These are phyloP conservation scores for Annulohypoxylon maeteangense DNA, from an alignment of 495 filamentous ascomycete genomes.

Conservation along the genomic window DNA sequence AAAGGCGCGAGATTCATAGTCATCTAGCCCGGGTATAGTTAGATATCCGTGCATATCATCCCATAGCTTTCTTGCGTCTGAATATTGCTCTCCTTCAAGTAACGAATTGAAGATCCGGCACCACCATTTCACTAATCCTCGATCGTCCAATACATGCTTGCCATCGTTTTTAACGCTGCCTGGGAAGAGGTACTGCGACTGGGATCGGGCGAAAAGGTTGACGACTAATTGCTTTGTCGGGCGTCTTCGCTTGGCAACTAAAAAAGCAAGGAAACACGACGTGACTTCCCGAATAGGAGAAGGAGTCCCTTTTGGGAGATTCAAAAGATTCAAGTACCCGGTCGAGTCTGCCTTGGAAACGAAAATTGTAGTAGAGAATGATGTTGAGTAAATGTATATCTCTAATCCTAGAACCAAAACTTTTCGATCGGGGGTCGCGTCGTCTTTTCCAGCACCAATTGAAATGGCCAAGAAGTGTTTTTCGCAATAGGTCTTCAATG, in stretches of 20 bases:
- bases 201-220: conserved; percentile 91
- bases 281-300: conserved; percentile 79
- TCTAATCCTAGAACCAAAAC: conserved; percentile 64
- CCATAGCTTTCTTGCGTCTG: conserved; percentile 43
- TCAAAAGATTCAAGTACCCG: conserved; percentile 78
- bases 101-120: conserved; percentile 85
- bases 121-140: conserved; percentile 94
- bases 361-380: conserved; percentile 85
- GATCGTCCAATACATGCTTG: conserved; percentile 95
- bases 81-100: conserved; percentile 56
- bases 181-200: conserved; percentile 94
- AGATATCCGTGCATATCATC: conserved; percentile 74
- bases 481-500: conserved; percentile 79
- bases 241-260: conserved; percentile 73
- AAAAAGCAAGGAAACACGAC: conserved; percentile 77
- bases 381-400: conserved; percentile 76
- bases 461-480: conserved; percentile 86
- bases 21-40: conserved; percentile 86
- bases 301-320: conserved; percentile 66
- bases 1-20: conserved; percentile 75
- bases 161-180: conserved; percentile 83
- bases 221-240: conserved; percentile 79
- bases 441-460: conserved; percentile 53
- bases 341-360: conserved; percentile 98
- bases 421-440: conserved; percentile 10